Evolutionary conservation across 1,139 yeast species (phyloP).

Genomic region (Suhomyces panamericanus): DNA sequence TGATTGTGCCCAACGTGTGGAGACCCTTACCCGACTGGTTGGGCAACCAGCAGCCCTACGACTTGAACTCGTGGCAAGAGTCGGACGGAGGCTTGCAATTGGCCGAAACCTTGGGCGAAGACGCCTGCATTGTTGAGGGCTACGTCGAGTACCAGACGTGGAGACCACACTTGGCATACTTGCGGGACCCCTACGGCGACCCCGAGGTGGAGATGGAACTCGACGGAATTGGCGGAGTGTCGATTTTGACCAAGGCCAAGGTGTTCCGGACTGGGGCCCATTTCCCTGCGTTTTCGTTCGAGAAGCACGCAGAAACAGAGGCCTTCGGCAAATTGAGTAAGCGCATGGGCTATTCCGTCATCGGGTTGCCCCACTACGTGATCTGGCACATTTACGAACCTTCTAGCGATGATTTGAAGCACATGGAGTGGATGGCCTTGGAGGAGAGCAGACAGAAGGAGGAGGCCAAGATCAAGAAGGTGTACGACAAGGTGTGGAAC

Average conservation of each 20-base stretch:
- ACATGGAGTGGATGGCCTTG: constrained; percentile 96
- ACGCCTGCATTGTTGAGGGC: constrained; percentile 89
- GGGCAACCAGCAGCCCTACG: constrained; percentile 88
- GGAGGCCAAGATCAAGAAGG: constrained; percentile 64
- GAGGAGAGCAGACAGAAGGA: constrained; percentile 77
- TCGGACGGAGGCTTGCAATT: constrained; percentile 78
- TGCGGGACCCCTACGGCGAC: constrained; percentile 84
- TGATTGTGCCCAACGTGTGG: constrained; percentile 84
- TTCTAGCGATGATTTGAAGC: constrained; percentile 79
- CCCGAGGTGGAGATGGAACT: constrained; percentile 84
- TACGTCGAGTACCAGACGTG: constrained; percentile 91
- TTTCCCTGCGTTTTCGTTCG: constrained; percentile 88
- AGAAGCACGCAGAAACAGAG: constrained; percentile 91
- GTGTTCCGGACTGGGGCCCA: constrained; percentile 81
- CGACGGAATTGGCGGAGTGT: constrained; percentile 92
- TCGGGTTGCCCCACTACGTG: constrained; percentile 86
- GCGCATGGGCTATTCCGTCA: constrained; percentile 77
- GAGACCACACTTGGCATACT: constrained; percentile 87
- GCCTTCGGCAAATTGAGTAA: constrained; percentile 87
- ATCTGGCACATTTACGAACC: constrained; percentile 95
- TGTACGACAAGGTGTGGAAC: constrained; percentile 74
- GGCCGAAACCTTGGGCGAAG: constrained; percentile 77
- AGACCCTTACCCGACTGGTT: constrained; percentile 89
- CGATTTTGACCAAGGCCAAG: constrained; percentile 74
- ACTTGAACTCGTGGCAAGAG: constrained; percentile 89